Evolutionary conservation across 768 basidiomycete species (phyloP), one percentile per base, ranked within the genome.

Genomic region (Crucibulum laeve): DNA sequence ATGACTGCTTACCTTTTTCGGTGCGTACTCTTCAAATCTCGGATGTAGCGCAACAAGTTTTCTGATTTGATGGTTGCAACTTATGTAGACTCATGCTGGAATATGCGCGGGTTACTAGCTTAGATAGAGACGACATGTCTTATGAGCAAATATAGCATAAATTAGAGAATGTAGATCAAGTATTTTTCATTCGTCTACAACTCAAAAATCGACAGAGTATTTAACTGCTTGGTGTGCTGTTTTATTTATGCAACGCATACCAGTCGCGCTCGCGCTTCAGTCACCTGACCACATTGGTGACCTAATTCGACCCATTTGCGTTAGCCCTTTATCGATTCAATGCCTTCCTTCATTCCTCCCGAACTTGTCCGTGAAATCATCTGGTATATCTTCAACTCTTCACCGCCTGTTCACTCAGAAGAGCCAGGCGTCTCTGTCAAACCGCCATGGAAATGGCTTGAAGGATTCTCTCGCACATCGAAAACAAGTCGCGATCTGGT

Each of bases 1-100:
- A 53, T 77, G 55, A 60, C 61, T 11, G 76, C 76, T 1, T 77
- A 78, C 46, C 42, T 65, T 25, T 75, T 70, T 48, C 59, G 74
- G 74, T 73, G 25, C 42, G 66, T 48, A 23, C 35, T 15, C 25
- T 22, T 4, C 34, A 28, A 10, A 25, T 24, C 25, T 13, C 19
- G 11, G 14, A 5, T n/a, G 19, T 7, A 19, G 30, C 30, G 30
- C 11, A 5, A 28, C 26, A 13, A 25, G 32, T 18, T 25, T 19
- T 4, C 35, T 7, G 30, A 19, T 33, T n/a, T 38, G 35, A 22
- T 21, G 13, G 11, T n/a, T n/a, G n/a, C n/a, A n/a, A n/a, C 19
- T 41, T 6, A 4, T 17, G 4, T 18, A 61, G 61, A 51, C 52
- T 62, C 19, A 25, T 62, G 8, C 37, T 62, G 22, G 61, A 62